Percentiles rank a stretch among this genome's conserved stretches.
These are phyloP conservation scores for Phaeosphaeriaceae sp. DNA, from an alignment of 2,329 filamentous ascomycete genomes.

Conservation along the genomic window DNA sequence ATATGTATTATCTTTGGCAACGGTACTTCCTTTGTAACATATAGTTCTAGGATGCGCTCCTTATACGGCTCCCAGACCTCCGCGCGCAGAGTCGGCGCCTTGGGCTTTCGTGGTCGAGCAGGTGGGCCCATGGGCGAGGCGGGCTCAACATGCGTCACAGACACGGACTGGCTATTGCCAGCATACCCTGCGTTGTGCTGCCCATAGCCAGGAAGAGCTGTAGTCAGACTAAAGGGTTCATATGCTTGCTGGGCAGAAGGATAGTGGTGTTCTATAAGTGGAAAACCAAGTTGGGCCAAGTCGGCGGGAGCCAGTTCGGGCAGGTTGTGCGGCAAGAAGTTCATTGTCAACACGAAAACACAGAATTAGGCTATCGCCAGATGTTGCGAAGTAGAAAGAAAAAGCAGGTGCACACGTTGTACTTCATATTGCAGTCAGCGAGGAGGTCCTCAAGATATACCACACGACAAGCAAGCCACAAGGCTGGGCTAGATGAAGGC, in stretches of 20 bases:
- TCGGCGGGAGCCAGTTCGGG: too few relatives aligned
- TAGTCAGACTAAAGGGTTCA: too few relatives aligned
- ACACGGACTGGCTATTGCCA: too few relatives aligned
- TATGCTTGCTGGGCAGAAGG: neutral
- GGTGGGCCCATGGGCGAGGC: slow-evolving; percentile 16
- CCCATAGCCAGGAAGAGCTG: too few relatives aligned
- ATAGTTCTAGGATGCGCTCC: slow-evolving; percentile 10
- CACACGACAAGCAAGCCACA: neutral
- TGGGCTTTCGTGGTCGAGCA: slow-evolving; percentile 20
- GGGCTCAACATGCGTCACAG: neutral
- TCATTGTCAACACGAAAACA: too few relatives aligned
- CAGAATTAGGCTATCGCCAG: too few relatives aligned
- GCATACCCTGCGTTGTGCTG: too few relatives aligned
- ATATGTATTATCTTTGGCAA: slow-evolving; percentile 15
- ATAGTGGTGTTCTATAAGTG: too few relatives aligned
- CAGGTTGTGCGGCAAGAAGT: too few relatives aligned
- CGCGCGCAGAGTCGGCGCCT: slow-evolving; percentile 24
- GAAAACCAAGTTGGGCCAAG: too few relatives aligned
- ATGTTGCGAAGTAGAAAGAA: neutral
- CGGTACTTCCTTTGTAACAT: slow-evolving; percentile 12
- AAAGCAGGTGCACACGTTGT: neutral
- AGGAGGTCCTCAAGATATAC: neutral
- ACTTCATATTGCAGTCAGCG: neutral
- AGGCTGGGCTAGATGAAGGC: neutral
- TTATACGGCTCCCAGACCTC: slow-evolving; percentile 29